A percentile compares a stretch with the other conserved stretches of the same genome.
Evolutionary conservation across 1,284 basidiomycete species (phyloP).

Genomic region (Sutorius eximius): DNA sequence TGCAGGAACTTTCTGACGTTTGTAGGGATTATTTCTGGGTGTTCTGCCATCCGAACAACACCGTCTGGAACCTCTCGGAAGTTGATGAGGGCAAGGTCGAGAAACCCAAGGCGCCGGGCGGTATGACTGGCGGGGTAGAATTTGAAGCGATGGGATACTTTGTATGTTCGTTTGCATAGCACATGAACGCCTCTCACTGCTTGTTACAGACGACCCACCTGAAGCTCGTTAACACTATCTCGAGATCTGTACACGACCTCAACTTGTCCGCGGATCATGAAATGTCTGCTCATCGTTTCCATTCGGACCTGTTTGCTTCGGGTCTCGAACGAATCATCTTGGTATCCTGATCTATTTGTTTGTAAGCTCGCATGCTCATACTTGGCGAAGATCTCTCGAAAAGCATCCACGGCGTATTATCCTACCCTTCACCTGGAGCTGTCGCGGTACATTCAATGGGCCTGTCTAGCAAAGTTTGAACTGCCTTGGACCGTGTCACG

Average conservation of each 20-base stretch:
- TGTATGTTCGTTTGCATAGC: slow-evolving; percentile 48
- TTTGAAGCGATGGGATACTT: slow-evolving; percentile 96
- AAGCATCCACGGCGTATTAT: slow-evolving; percentile 91
- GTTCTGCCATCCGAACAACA: slow-evolving; percentile 94
- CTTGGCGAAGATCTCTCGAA: slow-evolving; percentile 74
- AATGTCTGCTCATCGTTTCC: slow-evolving; percentile 77
- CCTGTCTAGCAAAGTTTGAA: slow-evolving; percentile 63
- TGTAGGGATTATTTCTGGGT: slow-evolving; percentile 99
- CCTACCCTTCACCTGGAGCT: slow-evolving; percentile 90
- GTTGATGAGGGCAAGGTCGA: slow-evolving; percentile 84
- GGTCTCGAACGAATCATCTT: slow-evolving; percentile 83
- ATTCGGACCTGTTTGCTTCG: slow-evolving; percentile 81
- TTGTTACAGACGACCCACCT: slow-evolving; percentile 75
- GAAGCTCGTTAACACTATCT: slow-evolving; percentile 77
- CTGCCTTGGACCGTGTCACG: slow-evolving; percentile 74
- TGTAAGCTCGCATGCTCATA: slow-evolving; percentile 19
- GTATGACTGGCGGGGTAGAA: slow-evolving; percentile 98
- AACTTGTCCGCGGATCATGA: slow-evolving; percentile 66
- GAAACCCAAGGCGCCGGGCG: slow-evolving; percentile 91
- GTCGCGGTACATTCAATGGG: slow-evolving; percentile 75
- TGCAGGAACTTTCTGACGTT: slow-evolving; percentile 86
- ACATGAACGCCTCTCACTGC: slow-evolving; percentile 14
- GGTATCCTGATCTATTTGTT: slow-evolving; percentile 39
- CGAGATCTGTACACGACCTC: slow-evolving; percentile 60
- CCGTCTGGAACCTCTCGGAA: slow-evolving; percentile 81